Base-by-base conservation (phyloP, 1,284 basidiomycete species). In the Anthracocystis setariae region DNA sequence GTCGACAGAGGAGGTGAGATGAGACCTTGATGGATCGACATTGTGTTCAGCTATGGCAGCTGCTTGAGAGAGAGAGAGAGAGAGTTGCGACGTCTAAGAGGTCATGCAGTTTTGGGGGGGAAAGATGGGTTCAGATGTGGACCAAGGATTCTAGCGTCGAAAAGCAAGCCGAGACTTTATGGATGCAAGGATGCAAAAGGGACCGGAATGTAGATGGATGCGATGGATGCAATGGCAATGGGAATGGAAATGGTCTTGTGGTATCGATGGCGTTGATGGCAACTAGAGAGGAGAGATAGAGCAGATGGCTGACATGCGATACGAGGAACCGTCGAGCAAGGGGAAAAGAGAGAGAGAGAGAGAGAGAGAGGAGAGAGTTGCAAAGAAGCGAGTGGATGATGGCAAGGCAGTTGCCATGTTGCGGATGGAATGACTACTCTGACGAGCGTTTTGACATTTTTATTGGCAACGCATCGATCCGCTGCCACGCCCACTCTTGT, bases 1-100 rank as follows among this genome's bases (percentile, higher is more conserved):
- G 63, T 59, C 29, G 63, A 67, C 24, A 61, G 38, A 1, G 63
- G 63, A 5, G 69, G 69, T 13, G 69, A 72, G 37, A 72, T 53
- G 48, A 72, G 55, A 5, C 55, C 63, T 46, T 40, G 63, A n/a
- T 67, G 63, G 35, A 56, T 57, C 23, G 62, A 58, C 68, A 67
- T 72, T n/a, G 43, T 4, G 32, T 20, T 17, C 7, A 15, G 12
- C 15, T 29, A 29, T 29, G 29, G 12, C 29, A 29, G 29, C 12
- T 12, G 29, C n/a, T n/a, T n/a, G n/a, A n/a, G n/a, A n/a, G n/a
- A n/a, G n/a, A n/a, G n/a, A n/a, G n/a, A n/a, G n/a, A n/a, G n/a
- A n/a, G n/a, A n/a, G n/a, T n/a, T n/a, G n/a, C n/a, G 37, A 39
- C 40, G 38, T 25, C 44, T 47, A 63, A 39, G 42, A 13, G 33